phyloP scores from a whole-genome alignment of 345 rosid genomes.

The Crucihimalaya himalaica region DNA sequence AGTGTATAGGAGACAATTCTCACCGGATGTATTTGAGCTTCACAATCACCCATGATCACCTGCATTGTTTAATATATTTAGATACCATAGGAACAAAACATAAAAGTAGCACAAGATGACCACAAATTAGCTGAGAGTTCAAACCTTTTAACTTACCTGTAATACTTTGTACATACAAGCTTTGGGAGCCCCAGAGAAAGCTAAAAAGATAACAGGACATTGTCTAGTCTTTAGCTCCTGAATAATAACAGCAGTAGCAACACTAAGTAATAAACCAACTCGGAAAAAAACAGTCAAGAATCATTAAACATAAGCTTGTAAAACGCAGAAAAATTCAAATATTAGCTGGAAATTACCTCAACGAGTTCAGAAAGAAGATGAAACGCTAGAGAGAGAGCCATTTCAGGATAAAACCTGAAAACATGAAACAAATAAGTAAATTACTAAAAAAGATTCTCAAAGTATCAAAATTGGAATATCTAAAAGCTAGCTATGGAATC shows the following conservation, averaged over 20 bases:
- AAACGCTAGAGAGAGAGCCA: constrained; percentile 74
- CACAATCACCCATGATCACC: constrained; percentile 46
- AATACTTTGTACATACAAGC: constrained; percentile 89
- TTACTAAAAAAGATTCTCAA: constrained; percentile 23
- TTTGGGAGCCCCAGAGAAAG: constrained; percentile 87
- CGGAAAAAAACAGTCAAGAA: neutral
- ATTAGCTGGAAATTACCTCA: constrained; percentile 51
- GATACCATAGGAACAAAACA: constrained; percentile 3
- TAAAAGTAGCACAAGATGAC: neutral
- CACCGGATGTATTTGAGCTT: constrained; percentile 66
- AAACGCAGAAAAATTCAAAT: too few species aligned
- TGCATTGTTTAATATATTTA: constrained; percentile 17
- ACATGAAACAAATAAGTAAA: constrained; percentile 13
- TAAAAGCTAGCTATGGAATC: constrained; percentile 7
- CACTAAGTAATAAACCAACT: constrained; percentile 12
- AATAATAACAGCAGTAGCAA: constrained; percentile 11
- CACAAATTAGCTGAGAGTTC: neutral
- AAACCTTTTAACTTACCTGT: constrained; percentile 51
- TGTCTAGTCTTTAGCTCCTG: constrained; percentile 66
- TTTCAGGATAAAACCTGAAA: constrained; percentile 77
- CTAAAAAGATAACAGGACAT: constrained; percentile 74
- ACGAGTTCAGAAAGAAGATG: constrained; percentile 67
- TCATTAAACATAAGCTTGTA: neutral
- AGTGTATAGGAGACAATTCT: constrained; percentile 8
- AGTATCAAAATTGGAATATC: constrained; percentile 28